Conservation (phyloP, 139 green algal species). For the Pleodorina starrii region DNA sequence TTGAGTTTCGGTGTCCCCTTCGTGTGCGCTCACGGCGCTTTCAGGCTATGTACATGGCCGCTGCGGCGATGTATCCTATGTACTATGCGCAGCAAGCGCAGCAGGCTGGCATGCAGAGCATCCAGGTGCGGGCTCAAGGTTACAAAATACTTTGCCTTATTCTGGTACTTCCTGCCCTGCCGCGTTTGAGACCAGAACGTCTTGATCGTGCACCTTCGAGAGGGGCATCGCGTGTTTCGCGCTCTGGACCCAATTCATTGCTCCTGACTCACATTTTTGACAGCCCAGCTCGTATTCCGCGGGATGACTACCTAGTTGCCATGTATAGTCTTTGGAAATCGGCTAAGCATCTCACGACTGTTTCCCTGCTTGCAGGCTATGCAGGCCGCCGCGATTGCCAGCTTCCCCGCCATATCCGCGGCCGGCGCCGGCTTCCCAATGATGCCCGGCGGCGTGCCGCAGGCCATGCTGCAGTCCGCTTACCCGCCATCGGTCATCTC, state of each 20-base stretch:
- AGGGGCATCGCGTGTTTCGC: no score
- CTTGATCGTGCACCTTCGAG: no score
- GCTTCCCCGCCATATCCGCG: background rate
- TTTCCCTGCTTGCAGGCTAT: constrained; percentile 49
- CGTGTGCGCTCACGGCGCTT: background rate
- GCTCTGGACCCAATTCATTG: no score
- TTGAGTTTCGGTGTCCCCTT: no score
- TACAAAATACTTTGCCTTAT: no score
- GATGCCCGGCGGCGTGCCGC: background rate
- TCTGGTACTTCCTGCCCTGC: no score
- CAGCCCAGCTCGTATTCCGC: no score
- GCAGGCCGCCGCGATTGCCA: constrained; percentile 28
- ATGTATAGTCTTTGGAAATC: no score
- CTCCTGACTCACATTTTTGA: no score
- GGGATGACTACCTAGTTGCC: no score
- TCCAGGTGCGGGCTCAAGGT: constrained; percentile 42
- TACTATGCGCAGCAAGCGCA: constrained; percentile 39
- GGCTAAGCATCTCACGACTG: no score
- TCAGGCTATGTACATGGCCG: constrained; percentile 56
- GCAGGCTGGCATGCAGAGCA: constrained; percentile 36
- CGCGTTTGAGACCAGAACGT: no score
- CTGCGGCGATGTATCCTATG: constrained; percentile 38
- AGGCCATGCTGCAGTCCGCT: background rate
- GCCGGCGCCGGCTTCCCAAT: background rate
- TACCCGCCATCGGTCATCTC: background rate